A percentile compares a stretch with the other conserved stretches of the same genome.
These are phyloP conservation scores for Fusarium sp. DNA, from an alignment of 2,329 filamentous ascomycete species.

Conservation along the genomic window DNA sequence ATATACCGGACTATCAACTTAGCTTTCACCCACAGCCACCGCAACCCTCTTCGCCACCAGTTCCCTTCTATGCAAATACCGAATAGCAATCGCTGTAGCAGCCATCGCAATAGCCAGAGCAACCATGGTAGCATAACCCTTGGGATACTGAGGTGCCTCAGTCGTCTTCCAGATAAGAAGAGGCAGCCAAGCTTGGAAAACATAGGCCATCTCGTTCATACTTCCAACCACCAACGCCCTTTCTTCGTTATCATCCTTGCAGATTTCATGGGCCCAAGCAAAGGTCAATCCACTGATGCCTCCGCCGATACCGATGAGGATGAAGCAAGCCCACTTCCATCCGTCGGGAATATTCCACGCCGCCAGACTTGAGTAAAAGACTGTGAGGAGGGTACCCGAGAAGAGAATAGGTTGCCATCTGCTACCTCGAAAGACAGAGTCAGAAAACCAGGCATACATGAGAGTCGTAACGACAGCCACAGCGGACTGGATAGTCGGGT, in stretches of 20 bases:
- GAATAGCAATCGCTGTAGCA: conserved; percentile 59
- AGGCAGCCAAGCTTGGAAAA: conserved; percentile 76
- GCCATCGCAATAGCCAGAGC: conserved; percentile 62
- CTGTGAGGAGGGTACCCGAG: conserved; percentile 54
- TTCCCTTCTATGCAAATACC: conserved; percentile 58
- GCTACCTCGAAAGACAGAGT: conserved; percentile 66
- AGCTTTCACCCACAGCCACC: conserved; percentile 11
- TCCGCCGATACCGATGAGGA: conserved; percentile 63
- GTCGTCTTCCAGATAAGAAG: conserved; percentile 73
- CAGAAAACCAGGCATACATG: conserved; percentile 73
- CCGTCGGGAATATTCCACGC: conserved; percentile 58
- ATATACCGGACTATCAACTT: background rate
- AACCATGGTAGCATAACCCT: conserved; percentile 68
- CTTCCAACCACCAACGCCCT: conserved; percentile 71
- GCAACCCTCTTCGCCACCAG: conserved; percentile 14
- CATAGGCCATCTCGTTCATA: conserved; percentile 78
- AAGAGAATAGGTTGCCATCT: conserved; percentile 74
- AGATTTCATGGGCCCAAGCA: conserved; percentile 63
- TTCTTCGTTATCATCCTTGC: conserved; percentile 68
- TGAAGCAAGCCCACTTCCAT: conserved; percentile 73
- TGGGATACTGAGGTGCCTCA: conserved; percentile 68
- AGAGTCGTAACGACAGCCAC: conserved; percentile 68
- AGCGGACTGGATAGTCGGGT: conserved; percentile 68
- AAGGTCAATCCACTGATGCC: conserved; percentile 59
- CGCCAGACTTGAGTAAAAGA: conserved; percentile 53